These are phyloP conservation scores for Metarhizium album DNA, from an alignment of 2,329 filamentous ascomycete genomes.

Conservation along the genomic window DNA sequence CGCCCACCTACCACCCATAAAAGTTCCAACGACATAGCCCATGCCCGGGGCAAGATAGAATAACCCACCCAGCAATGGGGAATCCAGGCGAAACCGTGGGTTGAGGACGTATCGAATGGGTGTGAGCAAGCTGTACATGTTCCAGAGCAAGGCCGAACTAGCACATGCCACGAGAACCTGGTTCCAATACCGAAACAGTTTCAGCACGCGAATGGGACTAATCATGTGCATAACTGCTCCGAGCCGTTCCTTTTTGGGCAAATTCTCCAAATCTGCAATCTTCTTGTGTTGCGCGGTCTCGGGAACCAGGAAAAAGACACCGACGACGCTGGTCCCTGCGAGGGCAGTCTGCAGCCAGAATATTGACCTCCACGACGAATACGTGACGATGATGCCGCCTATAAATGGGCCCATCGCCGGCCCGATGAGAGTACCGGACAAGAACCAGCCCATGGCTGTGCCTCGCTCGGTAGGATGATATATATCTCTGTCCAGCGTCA, in stretches of 20 bases:
- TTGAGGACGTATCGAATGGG: conserved; percentile 65
- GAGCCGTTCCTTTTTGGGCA: conserved; percentile 36
- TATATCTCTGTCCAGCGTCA: conserved; percentile 33
- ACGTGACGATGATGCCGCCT: conserved; percentile 68
- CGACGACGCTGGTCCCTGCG: conserved; percentile 45
- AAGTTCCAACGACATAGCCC: conserved; percentile 58
- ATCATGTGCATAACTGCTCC: conserved; percentile 49
- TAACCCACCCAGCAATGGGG: conserved; percentile 55
- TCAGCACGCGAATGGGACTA: conserved; percentile 54
- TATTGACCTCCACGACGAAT: conserved; percentile 59
- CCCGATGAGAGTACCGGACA: conserved; percentile 60
- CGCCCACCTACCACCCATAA: conserved; percentile 62
- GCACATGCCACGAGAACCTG: conserved; percentile 49
- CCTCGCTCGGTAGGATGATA: conserved; percentile 58
- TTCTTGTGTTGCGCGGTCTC: conserved; percentile 61
- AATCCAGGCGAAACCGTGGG: conserved; percentile 57
- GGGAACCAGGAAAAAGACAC: conserved; percentile 56
- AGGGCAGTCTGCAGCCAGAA: conserved; percentile 69
- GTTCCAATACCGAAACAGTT: conserved; percentile 58
- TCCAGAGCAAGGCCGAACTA: conserved; percentile 58
- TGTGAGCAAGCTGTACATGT: conserved; percentile 53
- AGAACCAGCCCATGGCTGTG: conserved; percentile 63
- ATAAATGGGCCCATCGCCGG: conserved; percentile 62
- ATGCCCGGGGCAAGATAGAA: conserved; percentile 66
- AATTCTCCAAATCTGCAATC: conserved; percentile 48